Evolutionary conservation across 306 rosid species (phyloP), one percentile per base, ranked within the genome.

Genomic region (Alnus rubra): DNA sequence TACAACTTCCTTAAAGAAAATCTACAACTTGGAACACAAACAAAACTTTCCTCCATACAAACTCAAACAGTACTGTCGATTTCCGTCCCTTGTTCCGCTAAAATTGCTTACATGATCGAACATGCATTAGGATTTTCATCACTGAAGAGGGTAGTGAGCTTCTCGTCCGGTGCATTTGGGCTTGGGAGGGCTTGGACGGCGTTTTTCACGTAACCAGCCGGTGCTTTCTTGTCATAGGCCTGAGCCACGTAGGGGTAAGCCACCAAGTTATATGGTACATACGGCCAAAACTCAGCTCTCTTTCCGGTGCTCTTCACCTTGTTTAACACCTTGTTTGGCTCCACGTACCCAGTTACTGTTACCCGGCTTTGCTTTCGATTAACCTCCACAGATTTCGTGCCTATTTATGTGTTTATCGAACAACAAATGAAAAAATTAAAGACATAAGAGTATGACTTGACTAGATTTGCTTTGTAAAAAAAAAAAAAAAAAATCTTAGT

Each of bases 81-180:
- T n/a, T 55, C 62, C 9, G 30, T 5, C 62, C 44, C 44, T 31
- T 62, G 10, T 33, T 31, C 69, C 87, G 33, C 85, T 83, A 80
- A 69, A 77, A 39, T 13, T 2, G n/a, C 35, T 76, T 74, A 92
- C 98, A 94, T 94, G 65, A 91, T 80, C 14, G 90, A 85, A 58
- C 98, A 94, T 68, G 97, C 92, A 84, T 94, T 80, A 0, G 98
- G 97, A 71, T 94, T 94, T 70, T 94, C 98, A 76, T 94, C 97
- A 71, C 97, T 94, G 74, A 94, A 94, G 86, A 94, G 80, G 3
- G 88, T 4, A 10, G 83, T 55, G 80, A 87, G 71, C 54, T 90
- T 83, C 81, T 94, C 97, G 44, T 92, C 93, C 0, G 89, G 72
- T 2, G 91, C 94, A 69, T 88, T 84, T 1, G 89, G 91, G 68